These are phyloP conservation scores for Gossypium bickii DNA, from an alignment of 345 rosid species.

Conservation along the genomic window DNA sequence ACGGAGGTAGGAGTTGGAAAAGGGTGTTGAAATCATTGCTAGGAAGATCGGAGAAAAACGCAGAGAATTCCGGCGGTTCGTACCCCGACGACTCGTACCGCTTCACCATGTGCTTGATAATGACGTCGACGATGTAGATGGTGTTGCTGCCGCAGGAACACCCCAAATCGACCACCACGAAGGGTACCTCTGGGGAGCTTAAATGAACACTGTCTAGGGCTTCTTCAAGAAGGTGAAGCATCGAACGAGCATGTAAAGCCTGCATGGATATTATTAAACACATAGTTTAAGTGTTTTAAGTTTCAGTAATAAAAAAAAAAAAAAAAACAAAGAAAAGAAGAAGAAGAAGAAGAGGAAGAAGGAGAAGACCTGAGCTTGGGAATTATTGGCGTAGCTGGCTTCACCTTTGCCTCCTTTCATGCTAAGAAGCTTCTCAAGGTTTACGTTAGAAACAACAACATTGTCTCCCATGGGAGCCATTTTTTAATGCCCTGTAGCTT, in stretches of 20 bases:
- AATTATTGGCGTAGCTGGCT: slow-evolving; percentile 88
- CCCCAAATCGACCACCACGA: slow-evolving; percentile 84
- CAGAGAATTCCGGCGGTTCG: slow-evolving; percentile 72
- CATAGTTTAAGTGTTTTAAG: background rate
- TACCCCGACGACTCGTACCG: slow-evolving; percentile 51
- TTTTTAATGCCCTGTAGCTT: background rate
- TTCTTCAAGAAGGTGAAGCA: slow-evolving; percentile 83
- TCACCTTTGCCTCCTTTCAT: slow-evolving; percentile 98
- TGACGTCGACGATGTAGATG: slow-evolving; percentile 53
- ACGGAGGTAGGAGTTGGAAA: slow-evolving; percentile 79
- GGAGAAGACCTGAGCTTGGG: slow-evolving; percentile 72
- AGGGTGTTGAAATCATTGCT: slow-evolving; percentile 94
- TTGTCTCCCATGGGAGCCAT: slow-evolving; percentile 62
- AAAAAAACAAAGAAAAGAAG: background rate
- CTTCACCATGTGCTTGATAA: slow-evolving; percentile 74
- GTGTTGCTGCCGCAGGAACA: slow-evolving; percentile 86
- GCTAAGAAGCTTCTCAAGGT: slow-evolving; percentile 80
- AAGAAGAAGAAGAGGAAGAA: too few relatives aligned
- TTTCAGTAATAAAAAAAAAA: too few relatives aligned
- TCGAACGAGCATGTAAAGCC: slow-evolving; percentile 84
- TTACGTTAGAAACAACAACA: slow-evolving; percentile 54
- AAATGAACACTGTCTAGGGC: slow-evolving; percentile 71
- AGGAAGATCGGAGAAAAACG: slow-evolving; percentile 89
- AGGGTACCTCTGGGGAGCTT: slow-evolving; percentile 48
- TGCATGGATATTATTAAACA: slow-evolving; percentile 22